phyloP scores from a whole-genome alignment of 2,329 filamentous ascomycete species.

The Anisogramma anomala region DNA sequence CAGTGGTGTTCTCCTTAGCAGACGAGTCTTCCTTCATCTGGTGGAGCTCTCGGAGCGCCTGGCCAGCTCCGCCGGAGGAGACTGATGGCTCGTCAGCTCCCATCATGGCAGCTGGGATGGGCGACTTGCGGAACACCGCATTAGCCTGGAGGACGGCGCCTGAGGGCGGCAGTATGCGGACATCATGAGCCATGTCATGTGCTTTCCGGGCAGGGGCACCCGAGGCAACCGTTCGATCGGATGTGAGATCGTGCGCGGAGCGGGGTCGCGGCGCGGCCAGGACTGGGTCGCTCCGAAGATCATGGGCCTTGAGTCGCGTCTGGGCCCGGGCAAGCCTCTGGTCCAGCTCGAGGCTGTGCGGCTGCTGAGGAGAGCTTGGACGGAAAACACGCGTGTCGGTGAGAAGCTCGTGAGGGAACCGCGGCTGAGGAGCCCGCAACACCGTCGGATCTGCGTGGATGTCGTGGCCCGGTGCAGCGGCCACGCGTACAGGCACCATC shows the following conservation, averaged over 20 bases:
- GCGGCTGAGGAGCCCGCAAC: not conserved
- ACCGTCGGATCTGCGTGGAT: slow-evolving; percentile 10
- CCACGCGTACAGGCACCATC: slow-evolving; percentile 3
- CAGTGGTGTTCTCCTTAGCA: slow-evolving; percentile 2
- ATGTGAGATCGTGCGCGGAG: slow-evolving; percentile 1
- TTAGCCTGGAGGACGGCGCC: slow-evolving; percentile 8
- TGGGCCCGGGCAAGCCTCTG: not conserved
- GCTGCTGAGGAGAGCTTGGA: not conserved
- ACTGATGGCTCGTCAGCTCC: slow-evolving; percentile 6
- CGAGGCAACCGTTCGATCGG: not conserved
- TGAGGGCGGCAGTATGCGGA: slow-evolving; percentile 12
- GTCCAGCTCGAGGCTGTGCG: slow-evolving; percentile 10
- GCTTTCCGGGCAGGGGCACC: not conserved
- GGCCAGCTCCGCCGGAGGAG: not conserved
- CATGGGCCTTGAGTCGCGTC: not conserved
- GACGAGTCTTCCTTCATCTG: not conserved
- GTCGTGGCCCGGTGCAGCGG: slow-evolving; percentile 2
- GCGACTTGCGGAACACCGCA: slow-evolving; percentile 11
- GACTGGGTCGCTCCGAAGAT: slow-evolving; percentile 2
- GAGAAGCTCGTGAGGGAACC: slow-evolving; percentile 11
- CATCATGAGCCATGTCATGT: slow-evolving; percentile 9
- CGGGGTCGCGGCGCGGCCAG: not conserved
- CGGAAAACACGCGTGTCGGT: slow-evolving; percentile 3
- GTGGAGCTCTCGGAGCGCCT: not conserved
- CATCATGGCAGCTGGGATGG: slow-evolving; percentile 6